Conservation (phyloP, 2,329 filamentous ascomycete species). For the Xylariaceae sp. region DNA sequence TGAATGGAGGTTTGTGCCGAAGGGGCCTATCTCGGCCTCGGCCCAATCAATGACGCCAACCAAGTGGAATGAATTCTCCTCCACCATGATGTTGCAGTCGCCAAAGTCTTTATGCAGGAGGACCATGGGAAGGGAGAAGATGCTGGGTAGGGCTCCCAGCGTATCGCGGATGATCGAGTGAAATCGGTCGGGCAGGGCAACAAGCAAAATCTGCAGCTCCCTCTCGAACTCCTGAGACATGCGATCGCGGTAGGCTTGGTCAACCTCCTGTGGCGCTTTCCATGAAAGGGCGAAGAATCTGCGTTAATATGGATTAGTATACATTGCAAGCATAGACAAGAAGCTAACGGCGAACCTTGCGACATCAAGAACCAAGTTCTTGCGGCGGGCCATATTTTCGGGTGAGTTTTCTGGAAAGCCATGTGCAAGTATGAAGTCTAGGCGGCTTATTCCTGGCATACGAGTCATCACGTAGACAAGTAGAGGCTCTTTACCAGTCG, state of each 20-base stretch:
- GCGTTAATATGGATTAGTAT: too few species aligned
- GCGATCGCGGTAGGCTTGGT: conserved; percentile 15
- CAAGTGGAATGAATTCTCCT: conserved; percentile 28
- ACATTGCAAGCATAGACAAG: not conserved
- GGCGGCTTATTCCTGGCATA: conserved; percentile 26
- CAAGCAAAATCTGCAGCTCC: conserved; percentile 26
- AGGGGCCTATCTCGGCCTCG: conserved; percentile 31
- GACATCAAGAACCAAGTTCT: conserved; percentile 28
- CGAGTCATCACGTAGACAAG: conserved; percentile 30
- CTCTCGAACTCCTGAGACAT: conserved; percentile 14
- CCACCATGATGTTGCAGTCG: conserved; percentile 31
- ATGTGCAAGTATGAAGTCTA: conserved; percentile 29
- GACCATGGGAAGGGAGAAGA: conserved; percentile 32
- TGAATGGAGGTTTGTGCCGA: conserved; percentile 31
- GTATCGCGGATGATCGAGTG: conserved; percentile 23
- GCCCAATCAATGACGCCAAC: conserved; percentile 35
- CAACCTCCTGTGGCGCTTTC: conserved; percentile 26
- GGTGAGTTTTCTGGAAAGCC: conserved; percentile 27
- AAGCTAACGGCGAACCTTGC: conserved; percentile 15
- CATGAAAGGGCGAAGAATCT: conserved; percentile 34
- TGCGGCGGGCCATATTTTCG: conserved; percentile 24
- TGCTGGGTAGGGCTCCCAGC: conserved; percentile 22
- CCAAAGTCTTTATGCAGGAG: conserved; percentile 32
- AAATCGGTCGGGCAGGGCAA: conserved; percentile 28
- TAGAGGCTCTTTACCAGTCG: conserved; percentile 23